Percentiles rank a stretch among this genome's conserved stretches.
These are phyloP conservation scores for Phytopythium cucurbitacearum DNA, from an alignment of 352 stramenopile species.

Conservation along the genomic window DNA sequence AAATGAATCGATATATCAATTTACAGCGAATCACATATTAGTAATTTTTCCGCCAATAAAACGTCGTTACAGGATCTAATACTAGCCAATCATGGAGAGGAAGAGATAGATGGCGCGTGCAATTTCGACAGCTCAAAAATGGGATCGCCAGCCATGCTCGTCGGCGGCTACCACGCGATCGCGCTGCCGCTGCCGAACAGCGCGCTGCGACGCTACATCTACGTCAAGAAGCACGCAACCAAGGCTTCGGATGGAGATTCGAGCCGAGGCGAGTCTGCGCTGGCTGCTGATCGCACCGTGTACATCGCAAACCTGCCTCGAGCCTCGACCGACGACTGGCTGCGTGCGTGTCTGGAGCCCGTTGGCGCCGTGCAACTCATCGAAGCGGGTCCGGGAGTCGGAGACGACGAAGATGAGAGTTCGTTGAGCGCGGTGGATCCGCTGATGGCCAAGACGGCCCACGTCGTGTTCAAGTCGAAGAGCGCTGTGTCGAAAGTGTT, in stretches of 20 bases:
- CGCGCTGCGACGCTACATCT: slow-evolving; percentile 66
- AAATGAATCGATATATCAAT: neutral
- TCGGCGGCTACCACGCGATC: slow-evolving; percentile 72
- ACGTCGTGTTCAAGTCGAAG: slow-evolving; percentile 76
- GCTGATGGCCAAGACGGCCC: slow-evolving; percentile 33
- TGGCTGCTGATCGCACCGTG: slow-evolving; percentile 60
- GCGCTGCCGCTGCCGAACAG: slow-evolving; percentile 60
- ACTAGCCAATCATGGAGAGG: neutral
- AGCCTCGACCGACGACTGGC: slow-evolving; percentile 41
- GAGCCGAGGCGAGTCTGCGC: slow-evolving; percentile 26
- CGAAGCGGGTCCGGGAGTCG: slow-evolving; percentile 11
- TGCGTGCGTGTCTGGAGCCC: slow-evolving; percentile 41
- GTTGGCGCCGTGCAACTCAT: slow-evolving; percentile 62
- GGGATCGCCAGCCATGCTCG: slow-evolving; percentile 14
- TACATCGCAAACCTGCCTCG: slow-evolving; percentile 74
- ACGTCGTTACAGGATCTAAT: neutral
- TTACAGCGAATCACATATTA: neutral
- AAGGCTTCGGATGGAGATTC: slow-evolving; percentile 28
- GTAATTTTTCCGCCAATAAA: neutral
- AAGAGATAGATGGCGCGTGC: too few relatives aligned
- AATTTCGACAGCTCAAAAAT: neutral
- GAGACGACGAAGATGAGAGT: slow-evolving; percentile 8
- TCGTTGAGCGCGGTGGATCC: slow-evolving; percentile 5
- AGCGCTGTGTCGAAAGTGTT: slow-evolving; percentile 55
- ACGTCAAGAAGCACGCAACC: slow-evolving; percentile 62